Conservation (phyloP, 805 yeast species). For the Metschnikowia picachoensis region DNA sequence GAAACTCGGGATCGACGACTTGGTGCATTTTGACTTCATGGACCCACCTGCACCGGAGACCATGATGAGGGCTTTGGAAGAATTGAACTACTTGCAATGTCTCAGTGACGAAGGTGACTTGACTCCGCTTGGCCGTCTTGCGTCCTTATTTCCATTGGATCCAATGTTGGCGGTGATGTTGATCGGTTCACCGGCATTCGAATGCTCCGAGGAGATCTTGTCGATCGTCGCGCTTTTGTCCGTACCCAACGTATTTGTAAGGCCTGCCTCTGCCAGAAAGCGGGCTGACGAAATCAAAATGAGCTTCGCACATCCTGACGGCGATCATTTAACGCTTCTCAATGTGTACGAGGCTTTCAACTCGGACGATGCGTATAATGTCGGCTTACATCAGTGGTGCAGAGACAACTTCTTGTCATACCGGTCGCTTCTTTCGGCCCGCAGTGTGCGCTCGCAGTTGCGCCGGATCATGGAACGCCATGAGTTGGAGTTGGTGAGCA, state of each 20-base stretch:
- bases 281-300: slow-evolving; percentile 89
- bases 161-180: slow-evolving; percentile 94
- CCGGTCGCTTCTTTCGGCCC: slow-evolving; percentile 83
- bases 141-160: slow-evolving; percentile 91
- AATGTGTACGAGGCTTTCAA: slow-evolving; percentile 85
- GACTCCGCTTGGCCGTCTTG: slow-evolving; percentile 84
- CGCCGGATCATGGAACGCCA: slow-evolving; percentile 76
- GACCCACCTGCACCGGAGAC: slow-evolving; percentile 99
- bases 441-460: slow-evolving; percentile 80
- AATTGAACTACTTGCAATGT: slow-evolving; percentile 84
- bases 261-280: slow-evolving; percentile 85
- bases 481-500: slow-evolving; percentile 68
- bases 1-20: slow-evolving; percentile 90
- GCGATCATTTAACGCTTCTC: slow-evolving; percentile 88
- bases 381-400: slow-evolving; percentile 81
- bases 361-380: slow-evolving; percentile 63
- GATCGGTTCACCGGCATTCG: slow-evolving; percentile 79
- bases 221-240: slow-evolving; percentile 86
- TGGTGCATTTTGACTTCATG: slow-evolving; percentile 97
- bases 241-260: slow-evolving; percentile 90
- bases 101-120: slow-evolving; percentile 88
- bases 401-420: slow-evolving; percentile 82
- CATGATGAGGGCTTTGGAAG: slow-evolving; percentile 98
- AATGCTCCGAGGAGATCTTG: slow-evolving; percentile 85
- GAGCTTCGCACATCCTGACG: slow-evolving; percentile 86